Evolutionary conservation across 75 land plant species (phyloP).

Genomic region (Picea glauca): DNA sequence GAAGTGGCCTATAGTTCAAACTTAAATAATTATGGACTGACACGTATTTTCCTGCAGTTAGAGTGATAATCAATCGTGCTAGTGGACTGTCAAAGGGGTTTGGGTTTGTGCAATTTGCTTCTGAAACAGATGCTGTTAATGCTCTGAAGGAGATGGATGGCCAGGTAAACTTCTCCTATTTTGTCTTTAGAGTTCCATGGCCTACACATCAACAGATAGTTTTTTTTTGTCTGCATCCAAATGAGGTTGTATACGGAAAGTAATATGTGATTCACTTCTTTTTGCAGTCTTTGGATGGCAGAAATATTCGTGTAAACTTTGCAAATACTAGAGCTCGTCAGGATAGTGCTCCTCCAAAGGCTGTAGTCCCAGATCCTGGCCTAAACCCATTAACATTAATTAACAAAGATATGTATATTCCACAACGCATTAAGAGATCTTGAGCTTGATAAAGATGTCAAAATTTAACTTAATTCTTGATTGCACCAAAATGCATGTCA

Average conservation of each 20-base stretch:
- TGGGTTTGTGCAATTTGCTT: too few species aligned
- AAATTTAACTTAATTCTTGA: background rate
- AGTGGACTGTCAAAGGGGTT: too few species aligned
- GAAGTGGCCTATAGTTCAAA: too few species aligned
- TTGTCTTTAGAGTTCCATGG: background rate
- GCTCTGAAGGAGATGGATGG: conserved; percentile 50
- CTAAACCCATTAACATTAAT: background rate
- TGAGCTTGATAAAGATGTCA: background rate
- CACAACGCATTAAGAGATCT: background rate
- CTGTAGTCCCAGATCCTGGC: background rate
- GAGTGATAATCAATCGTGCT: too few species aligned
- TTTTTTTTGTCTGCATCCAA: background rate
- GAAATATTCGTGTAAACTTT: conserved; percentile 37
- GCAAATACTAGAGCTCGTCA: conserved; percentile 22
- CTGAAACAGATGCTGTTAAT: conserved; percentile 15
- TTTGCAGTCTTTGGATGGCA: conserved; percentile 43
- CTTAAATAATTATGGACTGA: too few species aligned
- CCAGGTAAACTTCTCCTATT: conserved; percentile 17
- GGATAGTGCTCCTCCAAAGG: background rate
- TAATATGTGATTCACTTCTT: conserved; percentile 1
- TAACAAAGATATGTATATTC: background rate
- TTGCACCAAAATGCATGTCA: background rate
- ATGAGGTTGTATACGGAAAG: background rate
- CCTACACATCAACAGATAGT: background rate
- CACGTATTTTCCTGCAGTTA: too few species aligned